phyloP scores from a whole-genome alignment of 2,329 filamentous ascomycete species.

The Trichoderma simmonsii region DNA sequence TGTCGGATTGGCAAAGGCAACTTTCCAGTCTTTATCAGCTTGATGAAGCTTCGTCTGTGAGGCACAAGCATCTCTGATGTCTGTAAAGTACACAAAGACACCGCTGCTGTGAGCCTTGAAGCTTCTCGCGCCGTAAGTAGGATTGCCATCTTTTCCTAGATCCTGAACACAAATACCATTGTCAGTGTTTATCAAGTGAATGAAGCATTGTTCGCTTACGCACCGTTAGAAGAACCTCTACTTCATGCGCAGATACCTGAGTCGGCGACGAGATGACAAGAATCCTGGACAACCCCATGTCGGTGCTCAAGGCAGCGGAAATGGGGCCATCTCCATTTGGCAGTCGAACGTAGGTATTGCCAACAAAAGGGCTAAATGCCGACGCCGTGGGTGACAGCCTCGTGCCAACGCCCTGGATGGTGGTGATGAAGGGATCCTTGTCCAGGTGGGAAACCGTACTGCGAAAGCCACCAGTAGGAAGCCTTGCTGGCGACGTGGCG shows the following conservation, averaged over 20 bases:
- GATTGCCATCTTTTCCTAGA: conserved; percentile 33
- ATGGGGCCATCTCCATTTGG: conserved; percentile 27
- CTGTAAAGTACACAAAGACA: conserved; percentile 55
- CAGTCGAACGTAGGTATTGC: conserved; percentile 21
- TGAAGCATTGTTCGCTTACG: conserved; percentile 20
- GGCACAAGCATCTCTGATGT: conserved; percentile 57
- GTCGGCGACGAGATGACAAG: conserved; percentile 39
- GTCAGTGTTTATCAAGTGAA: conserved; percentile 18
- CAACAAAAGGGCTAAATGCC: conserved; percentile 51
- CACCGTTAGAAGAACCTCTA: conserved; percentile 47
- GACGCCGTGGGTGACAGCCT: conserved; percentile 64
- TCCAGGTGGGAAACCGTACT: conserved; percentile 31
- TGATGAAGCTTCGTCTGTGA: conserved; percentile 46
- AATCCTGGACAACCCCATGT: conserved; percentile 45
- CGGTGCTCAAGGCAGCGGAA: conserved; percentile 42
- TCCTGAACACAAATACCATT: conserved; percentile 32
- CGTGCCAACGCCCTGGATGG: conserved; percentile 30
- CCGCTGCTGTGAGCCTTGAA: conserved; percentile 38
- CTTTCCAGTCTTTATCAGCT: conserved; percentile 44
- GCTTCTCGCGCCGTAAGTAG: conserved; percentile 38
- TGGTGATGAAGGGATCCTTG: conserved; percentile 55
- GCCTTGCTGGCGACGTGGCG: conserved; percentile 28
- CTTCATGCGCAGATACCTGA: conserved; percentile 34
- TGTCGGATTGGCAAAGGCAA: conserved; percentile 22
- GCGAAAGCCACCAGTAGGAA: conserved; percentile 27